Evolutionary conservation across 257 asterid genomes (phyloP), one percentile per base, ranked within the genome.

Genomic region (Oldenlandia corymbosa): DNA sequence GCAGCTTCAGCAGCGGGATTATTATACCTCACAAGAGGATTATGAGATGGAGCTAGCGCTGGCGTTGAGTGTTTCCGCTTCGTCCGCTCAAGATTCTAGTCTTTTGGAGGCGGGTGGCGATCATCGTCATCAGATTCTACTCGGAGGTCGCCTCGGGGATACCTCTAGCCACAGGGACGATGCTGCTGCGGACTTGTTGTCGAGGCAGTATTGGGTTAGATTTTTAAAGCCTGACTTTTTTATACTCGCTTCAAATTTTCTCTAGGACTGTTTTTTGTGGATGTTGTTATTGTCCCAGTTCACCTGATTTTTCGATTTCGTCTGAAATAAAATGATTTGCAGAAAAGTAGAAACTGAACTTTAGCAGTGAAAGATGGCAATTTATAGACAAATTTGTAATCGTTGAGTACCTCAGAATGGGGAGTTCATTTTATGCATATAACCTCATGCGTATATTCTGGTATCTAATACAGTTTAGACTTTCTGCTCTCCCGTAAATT

Each of bases 151-250:
- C 47, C 46, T 47, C 24, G 31, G 49, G 39, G 58, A 63, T 59
- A 30, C 70, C 51, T 71, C 69, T 20, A 68, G 74, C 28, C 75
- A 64, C 24, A 60, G 76, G 50, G 88, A 84, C 58, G 79, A 78
- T 24, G 86, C 78, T 10, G 88, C 84, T 20, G 99, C 99, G n/a
- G 95, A 93, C 77, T 74, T 76, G 68, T 71, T 85, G 73, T 93
- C 99, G 50, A 86, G 83, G 66, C 96, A 91, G 65, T 93, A 83
- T 75, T 93, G 99, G 99, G 99, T 93, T 58, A 73, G 91, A 54
- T 66, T 65, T 66, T 62, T 32, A 45, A 27, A 18, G 24, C 1
- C 58, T 45, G 13, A 10, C 24, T 18, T 46, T 10, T 32, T 3
- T 53, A 47, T 27, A 50, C 12, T 36, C n/a, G 12, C 27, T 11